Conservation (phyloP, 441 rosid genomes). For the Omphalea diandra region DNA sequence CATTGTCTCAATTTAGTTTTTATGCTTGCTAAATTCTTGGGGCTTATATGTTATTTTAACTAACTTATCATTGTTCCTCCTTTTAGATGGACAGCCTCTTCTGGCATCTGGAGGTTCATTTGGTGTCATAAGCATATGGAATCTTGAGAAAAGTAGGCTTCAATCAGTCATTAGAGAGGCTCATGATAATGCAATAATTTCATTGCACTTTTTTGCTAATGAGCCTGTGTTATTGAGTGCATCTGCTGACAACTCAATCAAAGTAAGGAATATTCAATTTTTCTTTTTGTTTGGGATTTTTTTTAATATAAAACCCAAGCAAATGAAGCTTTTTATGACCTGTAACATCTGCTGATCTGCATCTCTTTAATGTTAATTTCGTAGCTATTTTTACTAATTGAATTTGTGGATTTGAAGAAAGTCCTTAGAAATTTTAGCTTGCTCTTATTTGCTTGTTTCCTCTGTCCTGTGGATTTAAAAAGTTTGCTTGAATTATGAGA, state of each 20-base stretch:
- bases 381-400: neutral
- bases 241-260: slow-evolving; percentile 88
- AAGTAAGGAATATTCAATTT: slow-evolving; percentile 46
- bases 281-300: neutral
- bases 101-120: slow-evolving; percentile 93
- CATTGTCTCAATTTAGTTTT: neutral
- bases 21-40: neutral
- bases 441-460: neutral
- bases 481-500: neutral
- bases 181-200: slow-evolving; percentile 77
- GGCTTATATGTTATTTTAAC: slow-evolving; percentile 5
- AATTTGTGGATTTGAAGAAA: slow-evolving; percentile 3
- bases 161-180: slow-evolving; percentile 91
- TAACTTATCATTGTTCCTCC: slow-evolving; percentile 10
- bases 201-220: slow-evolving; percentile 88
- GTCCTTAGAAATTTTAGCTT: neutral
- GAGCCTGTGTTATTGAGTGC: slow-evolving; percentile 98
- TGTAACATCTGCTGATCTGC: neutral
- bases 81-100: slow-evolving; percentile 89
- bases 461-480: neutral
- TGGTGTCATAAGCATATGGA: slow-evolving; percentile 97
- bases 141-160: slow-evolving; percentile 88
- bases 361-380: neutral
- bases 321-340: neutral
- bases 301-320: neutral